Percentiles rank a stretch among this genome's conserved stretches.
phyloP scores from a whole-genome alignment of 2,329 filamentous ascomycete genomes.

The Leptographium procerum region DNA sequence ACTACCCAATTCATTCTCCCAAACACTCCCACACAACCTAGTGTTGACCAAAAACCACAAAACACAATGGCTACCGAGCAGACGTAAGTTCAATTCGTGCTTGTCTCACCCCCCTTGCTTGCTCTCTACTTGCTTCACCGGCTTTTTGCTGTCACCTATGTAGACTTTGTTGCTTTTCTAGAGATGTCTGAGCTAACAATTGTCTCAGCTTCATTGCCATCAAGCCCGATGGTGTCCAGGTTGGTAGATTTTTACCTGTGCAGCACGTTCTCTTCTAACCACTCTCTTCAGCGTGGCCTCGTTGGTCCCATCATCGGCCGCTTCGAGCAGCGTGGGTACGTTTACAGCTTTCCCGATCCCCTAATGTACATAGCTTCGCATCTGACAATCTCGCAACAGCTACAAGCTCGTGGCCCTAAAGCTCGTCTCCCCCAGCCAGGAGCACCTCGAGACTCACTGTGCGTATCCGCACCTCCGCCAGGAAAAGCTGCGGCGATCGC shows the following conservation, averaged over 20 bases:
- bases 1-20: conserved; percentile 2
- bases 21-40: conserved; percentile 20
- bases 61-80: conserved; percentile 66
- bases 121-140: background rate
- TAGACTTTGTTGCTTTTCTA: background rate
- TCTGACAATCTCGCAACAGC: conserved; percentile 31
- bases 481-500: background rate
- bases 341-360: conserved; percentile 13
- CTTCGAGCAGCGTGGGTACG: conserved; percentile 91
- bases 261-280: background rate
- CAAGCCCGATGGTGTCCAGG: conserved; percentile 99
- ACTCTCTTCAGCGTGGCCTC: conserved; percentile 64
- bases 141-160: background rate
- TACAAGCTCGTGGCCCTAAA: conserved; percentile 99
- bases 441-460: conserved; percentile 97
- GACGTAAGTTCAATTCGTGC: conserved; percentile 50
- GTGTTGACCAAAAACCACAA: conserved; percentile 18
- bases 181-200: conserved; percentile 5
- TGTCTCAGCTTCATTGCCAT: conserved; percentile 89
- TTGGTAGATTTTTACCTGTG: conserved; percentile 30
- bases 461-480: conserved; percentile 19
- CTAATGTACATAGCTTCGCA: conserved; percentile 5
- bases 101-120: conserved; percentile 12
- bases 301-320: conserved; percentile 94
- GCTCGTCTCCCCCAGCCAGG: conserved; percentile 77